These are phyloP conservation scores for Arabis alpina DNA, from an alignment of 345 rosid species.

Conservation along the genomic window DNA sequence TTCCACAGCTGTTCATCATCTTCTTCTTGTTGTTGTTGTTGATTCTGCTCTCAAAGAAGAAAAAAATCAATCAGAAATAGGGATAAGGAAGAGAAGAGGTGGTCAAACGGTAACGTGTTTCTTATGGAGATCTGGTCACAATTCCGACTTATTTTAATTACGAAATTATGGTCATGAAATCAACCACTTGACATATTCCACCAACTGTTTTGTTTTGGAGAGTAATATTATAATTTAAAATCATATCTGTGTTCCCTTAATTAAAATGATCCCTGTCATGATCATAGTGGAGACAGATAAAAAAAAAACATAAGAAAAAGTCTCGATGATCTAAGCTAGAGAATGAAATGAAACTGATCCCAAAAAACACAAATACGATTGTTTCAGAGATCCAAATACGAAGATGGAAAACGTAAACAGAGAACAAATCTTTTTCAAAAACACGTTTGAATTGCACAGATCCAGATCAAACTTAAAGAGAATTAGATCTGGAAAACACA, in stretches of 20 bases:
- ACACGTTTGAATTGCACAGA: background rate
- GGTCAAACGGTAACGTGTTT: slow-evolving; percentile 47
- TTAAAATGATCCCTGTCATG: slow-evolving; percentile 27
- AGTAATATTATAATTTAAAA: background rate
- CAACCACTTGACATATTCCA: slow-evolving; percentile 28
- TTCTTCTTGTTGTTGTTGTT: background rate
- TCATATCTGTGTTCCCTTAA: background rate
- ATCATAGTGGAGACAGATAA: slow-evolving; percentile 36
- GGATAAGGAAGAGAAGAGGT: slow-evolving; percentile 36
- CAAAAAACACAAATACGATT: background rate
- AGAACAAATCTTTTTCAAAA: background rate
- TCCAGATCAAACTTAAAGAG: background rate
- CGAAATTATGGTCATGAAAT: background rate
- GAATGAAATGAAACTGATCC: background rate
- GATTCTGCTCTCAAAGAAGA: background rate
- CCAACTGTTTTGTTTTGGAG: background rate
- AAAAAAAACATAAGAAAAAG: slow-evolving; percentile 8
- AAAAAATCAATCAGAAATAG: background rate
- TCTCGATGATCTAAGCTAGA: slow-evolving; percentile 26
- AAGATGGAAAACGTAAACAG: background rate
- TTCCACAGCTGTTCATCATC: slow-evolving; percentile 68
- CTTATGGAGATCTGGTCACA: slow-evolving; percentile 44
- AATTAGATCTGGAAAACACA: background rate
- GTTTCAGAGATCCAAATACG: slow-evolving; percentile 25
- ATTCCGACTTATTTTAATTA: background rate